phyloP scores from a whole-genome alignment of 768 basidiomycete species.

The Boletus sp. region DNA sequence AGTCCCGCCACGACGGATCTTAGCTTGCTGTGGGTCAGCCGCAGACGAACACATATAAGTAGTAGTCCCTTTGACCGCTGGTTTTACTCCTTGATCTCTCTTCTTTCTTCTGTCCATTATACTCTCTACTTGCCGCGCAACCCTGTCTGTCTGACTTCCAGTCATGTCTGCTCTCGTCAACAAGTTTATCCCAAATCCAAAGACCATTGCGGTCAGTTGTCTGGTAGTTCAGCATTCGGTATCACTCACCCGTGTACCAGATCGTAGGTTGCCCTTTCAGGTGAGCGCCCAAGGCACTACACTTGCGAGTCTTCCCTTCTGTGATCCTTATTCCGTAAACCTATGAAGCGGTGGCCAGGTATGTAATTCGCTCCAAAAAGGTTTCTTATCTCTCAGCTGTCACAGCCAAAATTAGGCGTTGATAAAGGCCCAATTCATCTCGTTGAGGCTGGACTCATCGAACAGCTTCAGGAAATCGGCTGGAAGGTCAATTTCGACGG shows the following conservation, averaged over 20 bases:
- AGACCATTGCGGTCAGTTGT: slow-evolving; percentile 74
- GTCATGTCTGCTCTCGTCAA: slow-evolving; percentile 25
- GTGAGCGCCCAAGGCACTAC: slow-evolving; percentile 42
- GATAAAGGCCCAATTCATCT: slow-evolving; percentile 88
- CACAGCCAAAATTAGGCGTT: slow-evolving; percentile 73
- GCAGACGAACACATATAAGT: neutral
- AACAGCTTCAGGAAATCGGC: slow-evolving; percentile 74
- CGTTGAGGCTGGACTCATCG: slow-evolving; percentile 79
- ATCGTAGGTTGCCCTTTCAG: slow-evolving; percentile 97
- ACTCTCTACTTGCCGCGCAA: neutral
- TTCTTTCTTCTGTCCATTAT: neutral
- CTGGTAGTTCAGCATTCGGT: neutral
- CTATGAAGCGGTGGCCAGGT: slow-evolving; percentile 32
- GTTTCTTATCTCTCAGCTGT: slow-evolving; percentile 11
- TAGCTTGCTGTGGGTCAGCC: too few species aligned
- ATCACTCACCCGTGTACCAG: slow-evolving; percentile 37
- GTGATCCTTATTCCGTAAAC: slow-evolving; percentile 13
- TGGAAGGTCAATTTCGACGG: slow-evolving; percentile 92
- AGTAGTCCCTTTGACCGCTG: neutral
- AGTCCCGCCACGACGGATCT: too few species aligned
- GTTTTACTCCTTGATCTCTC: too few species aligned
- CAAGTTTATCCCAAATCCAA: slow-evolving; percentile 51
- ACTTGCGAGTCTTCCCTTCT: neutral
- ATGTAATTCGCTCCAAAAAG: slow-evolving; percentile 3
- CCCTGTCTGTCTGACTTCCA: neutral